Percentiles rank a stretch among this genome's conserved stretches.
These are phyloP conservation scores for Nyctanthes arbortristis DNA, from an alignment of 257 asterid species.

Conservation along the genomic window DNA sequence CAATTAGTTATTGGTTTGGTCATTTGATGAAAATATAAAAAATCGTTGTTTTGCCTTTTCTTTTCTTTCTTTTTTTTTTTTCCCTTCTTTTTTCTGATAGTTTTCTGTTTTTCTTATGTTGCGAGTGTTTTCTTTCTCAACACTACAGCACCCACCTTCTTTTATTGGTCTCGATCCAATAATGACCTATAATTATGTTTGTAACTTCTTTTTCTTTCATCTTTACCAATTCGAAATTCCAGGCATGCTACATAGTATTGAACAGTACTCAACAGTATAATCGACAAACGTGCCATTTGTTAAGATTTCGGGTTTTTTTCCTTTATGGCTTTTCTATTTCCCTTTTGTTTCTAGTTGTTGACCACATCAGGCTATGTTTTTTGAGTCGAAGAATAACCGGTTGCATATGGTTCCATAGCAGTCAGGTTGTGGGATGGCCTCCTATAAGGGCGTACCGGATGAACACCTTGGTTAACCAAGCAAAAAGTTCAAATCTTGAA, in stretches of 20 bases:
- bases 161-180: slow-evolving; percentile 23
- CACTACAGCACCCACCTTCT: not conserved
- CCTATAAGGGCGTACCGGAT: slow-evolving; percentile 74
- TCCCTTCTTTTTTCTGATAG: too few species aligned
- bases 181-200: slow-evolving; percentile 34
- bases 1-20: not conserved
- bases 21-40: not conserved
- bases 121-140: not conserved
- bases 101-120: too few species aligned
- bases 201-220: slow-evolving; percentile 19
- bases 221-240: not conserved
- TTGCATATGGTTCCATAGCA: too few species aligned
- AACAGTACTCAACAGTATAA: not conserved
- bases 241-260: not conserved
- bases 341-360: too few species aligned
- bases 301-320: not conserved
- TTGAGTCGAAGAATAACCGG: too few species aligned
- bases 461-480: slow-evolving; percentile 68
- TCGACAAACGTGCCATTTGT: not conserved
- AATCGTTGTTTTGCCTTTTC: not conserved
- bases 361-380: too few species aligned
- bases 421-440: slow-evolving; percentile 98
- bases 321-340: too few species aligned
- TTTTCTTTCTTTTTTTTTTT: too few species aligned
- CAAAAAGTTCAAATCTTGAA: slow-evolving; percentile 50